These are phyloP conservation scores for Mycena haematopus DNA, from an alignment of 768 basidiomycete species.

Conservation along the genomic window DNA sequence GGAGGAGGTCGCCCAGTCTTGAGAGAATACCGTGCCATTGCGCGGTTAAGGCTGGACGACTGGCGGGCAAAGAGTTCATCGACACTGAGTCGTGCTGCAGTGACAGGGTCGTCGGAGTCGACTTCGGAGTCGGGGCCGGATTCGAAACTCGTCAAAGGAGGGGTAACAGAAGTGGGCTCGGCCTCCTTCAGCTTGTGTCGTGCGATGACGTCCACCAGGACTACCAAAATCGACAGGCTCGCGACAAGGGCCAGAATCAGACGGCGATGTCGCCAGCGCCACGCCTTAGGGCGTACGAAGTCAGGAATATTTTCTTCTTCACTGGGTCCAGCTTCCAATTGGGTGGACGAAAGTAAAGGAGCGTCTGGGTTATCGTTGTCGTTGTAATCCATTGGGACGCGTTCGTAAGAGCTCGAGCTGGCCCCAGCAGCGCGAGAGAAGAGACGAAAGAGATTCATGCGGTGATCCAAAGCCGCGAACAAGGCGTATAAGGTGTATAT, in stretches of 20 bases:
- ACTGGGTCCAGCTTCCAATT: not conserved
- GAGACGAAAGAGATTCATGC: not conserved
- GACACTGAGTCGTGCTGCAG: slow-evolving; percentile 2
- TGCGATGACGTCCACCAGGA: not conserved
- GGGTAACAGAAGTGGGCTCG: not conserved
- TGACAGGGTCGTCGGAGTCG: not conserved
- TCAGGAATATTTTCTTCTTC: not conserved
- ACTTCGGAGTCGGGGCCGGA: not conserved
- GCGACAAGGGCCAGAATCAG: not conserved
- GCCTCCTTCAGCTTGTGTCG: not conserved
- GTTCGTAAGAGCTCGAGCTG: slow-evolving; percentile 2
- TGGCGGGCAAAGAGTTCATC: slow-evolving; percentile 18
- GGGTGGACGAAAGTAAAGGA: not conserved
- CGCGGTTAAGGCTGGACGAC: not conserved
- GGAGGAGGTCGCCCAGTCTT: slow-evolving; percentile 14
- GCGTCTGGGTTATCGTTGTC: not conserved
- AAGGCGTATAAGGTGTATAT: no score
- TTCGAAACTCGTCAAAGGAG: no score
- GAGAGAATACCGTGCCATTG: slow-evolving; percentile 11
- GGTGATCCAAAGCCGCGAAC: no score
- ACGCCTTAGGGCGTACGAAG: not conserved
- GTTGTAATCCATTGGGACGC: not conserved
- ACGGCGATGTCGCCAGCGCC: not conserved
- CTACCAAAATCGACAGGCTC: not conserved
- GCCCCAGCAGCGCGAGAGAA: not conserved